Evolutionary conservation across 2,329 filamentous ascomycete species (phyloP), one percentile per base, ranked within the genome.

Genomic region (Dothiorella sarmentorum): DNA sequence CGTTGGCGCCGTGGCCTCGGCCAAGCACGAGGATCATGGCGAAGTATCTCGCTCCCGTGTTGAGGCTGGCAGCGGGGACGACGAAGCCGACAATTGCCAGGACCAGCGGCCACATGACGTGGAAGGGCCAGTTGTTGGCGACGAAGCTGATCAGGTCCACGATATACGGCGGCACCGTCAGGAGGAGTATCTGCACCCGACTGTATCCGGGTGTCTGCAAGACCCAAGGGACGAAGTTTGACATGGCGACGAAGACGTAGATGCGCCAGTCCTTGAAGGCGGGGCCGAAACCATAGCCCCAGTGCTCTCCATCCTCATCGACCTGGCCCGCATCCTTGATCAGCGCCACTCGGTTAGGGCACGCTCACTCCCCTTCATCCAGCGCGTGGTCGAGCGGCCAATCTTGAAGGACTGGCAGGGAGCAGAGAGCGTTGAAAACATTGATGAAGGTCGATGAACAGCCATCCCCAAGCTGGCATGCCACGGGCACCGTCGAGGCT

Each of bases 131-230:
- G 27, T 58, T 49, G 56, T 58, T 49, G 17, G 64, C 63, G 7
- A 67, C 66, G n/a, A 69, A 62, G 2, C 68, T 60, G 3, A 71
- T 11, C 11, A 56, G 29, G 35, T 17, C 43, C 15, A 71, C 59
- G n/a, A 71, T 59, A 59, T 40, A 40, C 7, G 27, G 45, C 2
- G 45, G 45, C 10, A 35, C 45, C 0, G 68, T 70, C 3, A 71
- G 59, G 9, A 71, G 65, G 2, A 71, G 68, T 0, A 74, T 74
- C 31, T 66, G 63, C 7, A 69, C 73, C 1, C 62, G 65, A 56
- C 65, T 68, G 63, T 70, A 75, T 3, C 72, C 70, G 3, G 75
- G 67, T 0, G 73, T 73, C 17, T 66, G 64, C 22, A 72, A 70
- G 9, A 75, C 67, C 0, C 65, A 68, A 1, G 70, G 71, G 13